Evolutionary conservation across 1,284 basidiomycete species (phyloP).

Genomic region (Puccinia triticina): DNA sequence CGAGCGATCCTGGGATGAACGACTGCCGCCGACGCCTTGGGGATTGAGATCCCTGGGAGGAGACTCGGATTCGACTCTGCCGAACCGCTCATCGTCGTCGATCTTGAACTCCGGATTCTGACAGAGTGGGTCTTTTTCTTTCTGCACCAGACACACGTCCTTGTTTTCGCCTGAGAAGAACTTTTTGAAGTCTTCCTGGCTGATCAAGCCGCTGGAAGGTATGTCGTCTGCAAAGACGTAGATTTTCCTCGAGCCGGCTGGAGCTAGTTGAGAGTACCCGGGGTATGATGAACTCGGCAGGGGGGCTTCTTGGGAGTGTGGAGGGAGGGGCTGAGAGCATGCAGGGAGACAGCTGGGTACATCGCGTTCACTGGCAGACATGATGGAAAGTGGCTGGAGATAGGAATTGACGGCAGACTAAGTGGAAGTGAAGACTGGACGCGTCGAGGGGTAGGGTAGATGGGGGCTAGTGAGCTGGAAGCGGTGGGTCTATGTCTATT

Average conservation of each 20-base stretch:
- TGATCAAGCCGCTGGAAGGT: background rate
- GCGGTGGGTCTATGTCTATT: too few species aligned
- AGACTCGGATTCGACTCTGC: background rate
- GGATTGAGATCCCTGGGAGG: background rate
- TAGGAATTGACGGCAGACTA: too few species aligned
- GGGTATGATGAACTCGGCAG: background rate
- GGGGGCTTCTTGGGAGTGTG: background rate
- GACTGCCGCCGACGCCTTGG: background rate
- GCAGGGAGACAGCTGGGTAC: background rate
- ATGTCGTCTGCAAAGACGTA: background rate
- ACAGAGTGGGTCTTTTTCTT: background rate
- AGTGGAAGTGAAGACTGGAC: too few species aligned
- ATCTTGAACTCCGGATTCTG: background rate
- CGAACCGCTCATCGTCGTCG: background rate
- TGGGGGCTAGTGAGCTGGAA: too few species aligned
- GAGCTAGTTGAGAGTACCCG: background rate
- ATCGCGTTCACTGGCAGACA: background rate
- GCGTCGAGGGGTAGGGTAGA: too few species aligned
- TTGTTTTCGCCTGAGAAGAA: background rate
- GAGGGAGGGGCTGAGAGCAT: background rate
- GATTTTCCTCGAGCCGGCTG: background rate
- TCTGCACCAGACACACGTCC: background rate
- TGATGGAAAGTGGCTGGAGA: background rate
- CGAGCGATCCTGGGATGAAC: background rate
- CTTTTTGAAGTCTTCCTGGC: background rate